Evolutionary conservation across 192 early-diverging fungal species (phyloP), one percentile per base, ranked within the genome.

Genomic region (Entomortierella beljakovae): DNA sequence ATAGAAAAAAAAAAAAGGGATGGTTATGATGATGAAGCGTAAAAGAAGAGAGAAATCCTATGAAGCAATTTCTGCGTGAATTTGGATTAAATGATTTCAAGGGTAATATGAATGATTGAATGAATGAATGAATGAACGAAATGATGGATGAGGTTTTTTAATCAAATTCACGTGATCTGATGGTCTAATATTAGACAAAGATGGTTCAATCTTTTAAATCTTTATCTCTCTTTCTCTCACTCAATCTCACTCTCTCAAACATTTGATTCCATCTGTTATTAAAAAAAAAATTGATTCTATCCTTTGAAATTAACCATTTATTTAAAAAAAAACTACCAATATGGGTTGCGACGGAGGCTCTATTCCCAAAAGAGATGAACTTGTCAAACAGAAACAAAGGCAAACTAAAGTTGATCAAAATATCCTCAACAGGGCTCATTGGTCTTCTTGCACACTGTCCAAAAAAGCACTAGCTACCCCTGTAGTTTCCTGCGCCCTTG

Each of bases 301-400:
- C n/a, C 7, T 6, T 50, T 10, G 18, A 48, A 31, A 15, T 6
- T 9, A 26, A 51, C 40, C 51, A 53, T 25, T 3, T 3, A 53
- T 53, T 26, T 25, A 68, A 55, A 26, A n/a, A 11, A 25, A 32
- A 22, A 13, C 11, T 10, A 62, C 9, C 54, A 70, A 38, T 28
- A 92, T 92, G 91, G 90, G 93, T 80, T 89, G 93, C 73, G 95
- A 96, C 79, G 95, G 94, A 68, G 94, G 95, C 52, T 90, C 88
- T n/a, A 96, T 96, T 81, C 95, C 94, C 48, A 90, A 88, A 74
- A 83, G 95, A 31, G 86, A 90, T 66, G 95, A 96, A 67, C 88
- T 96, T 29, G 93, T 96, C 61, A 95, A 93, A 82, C 88, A 91
- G 63, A 94, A 93, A 59, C 82, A 90, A 63, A 88, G 87, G 35